Evolutionary conservation across 164 flowering plant species (phyloP).

Genomic region (Berberis vulgaris): DNA sequence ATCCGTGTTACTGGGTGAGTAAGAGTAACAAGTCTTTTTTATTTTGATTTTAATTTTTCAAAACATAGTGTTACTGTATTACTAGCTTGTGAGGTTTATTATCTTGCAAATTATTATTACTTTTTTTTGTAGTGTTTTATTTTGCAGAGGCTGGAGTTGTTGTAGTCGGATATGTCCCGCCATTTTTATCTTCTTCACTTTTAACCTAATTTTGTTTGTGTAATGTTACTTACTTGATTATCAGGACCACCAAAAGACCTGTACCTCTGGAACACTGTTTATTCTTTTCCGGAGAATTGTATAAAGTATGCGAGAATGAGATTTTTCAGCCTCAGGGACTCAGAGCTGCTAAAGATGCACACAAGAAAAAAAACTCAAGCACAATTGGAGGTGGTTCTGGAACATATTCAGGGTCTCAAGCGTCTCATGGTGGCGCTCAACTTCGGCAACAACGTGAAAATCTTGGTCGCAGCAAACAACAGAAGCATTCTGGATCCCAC

Average conservation of each 20-base stretch:
- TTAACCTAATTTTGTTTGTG: not conserved
- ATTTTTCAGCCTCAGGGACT: conserved; percentile 60
- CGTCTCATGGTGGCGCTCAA: conserved; percentile 33
- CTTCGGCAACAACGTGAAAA: conserved; percentile 61
- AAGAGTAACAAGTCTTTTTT: conserved; percentile 13
- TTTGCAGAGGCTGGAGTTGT: not conserved
- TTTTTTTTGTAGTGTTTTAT: no score
- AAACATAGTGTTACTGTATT: no score
- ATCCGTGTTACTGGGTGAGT: conserved; percentile 90
- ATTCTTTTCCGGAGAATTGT: conserved; percentile 88
- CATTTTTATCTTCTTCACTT: not conserved
- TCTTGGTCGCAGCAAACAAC: conserved; percentile 46
- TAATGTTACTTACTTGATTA: conserved; percentile 2
- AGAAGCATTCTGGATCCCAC: conserved; percentile 56
- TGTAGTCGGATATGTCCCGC: not conserved
- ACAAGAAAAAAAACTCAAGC: conserved; percentile 59
- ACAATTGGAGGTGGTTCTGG: conserved; percentile 35
- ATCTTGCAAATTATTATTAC: no score
- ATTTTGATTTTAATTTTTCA: no score
- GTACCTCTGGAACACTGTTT: conserved; percentile 97
- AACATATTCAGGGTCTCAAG: conserved; percentile 31
- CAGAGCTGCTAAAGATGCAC: conserved; percentile 72
- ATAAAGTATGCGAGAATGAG: conserved; percentile 80
- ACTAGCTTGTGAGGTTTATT: no score
- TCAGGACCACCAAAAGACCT: conserved; percentile 93